Base-by-base conservation (phyloP, 2,329 filamentous ascomycete genomes). In the Simplicillium sp. region DNA sequence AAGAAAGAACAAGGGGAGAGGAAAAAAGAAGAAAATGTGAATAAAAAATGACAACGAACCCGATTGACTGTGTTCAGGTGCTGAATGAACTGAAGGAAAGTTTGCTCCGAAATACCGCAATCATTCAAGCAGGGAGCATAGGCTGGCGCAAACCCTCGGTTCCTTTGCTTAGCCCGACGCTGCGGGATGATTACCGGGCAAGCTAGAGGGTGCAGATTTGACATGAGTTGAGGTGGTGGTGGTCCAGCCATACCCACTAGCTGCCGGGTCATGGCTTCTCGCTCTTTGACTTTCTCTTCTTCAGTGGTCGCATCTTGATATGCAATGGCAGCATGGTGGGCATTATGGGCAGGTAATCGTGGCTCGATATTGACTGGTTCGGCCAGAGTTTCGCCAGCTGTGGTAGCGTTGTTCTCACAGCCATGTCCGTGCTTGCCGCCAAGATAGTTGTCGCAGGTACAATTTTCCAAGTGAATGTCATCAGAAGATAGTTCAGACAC, bases 141-240 rank as follows among this genome's bases (percentile, higher is more conserved):
- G 3, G 62, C 62, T 1, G 54, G 52, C 37, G 64, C 52, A 29
- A 66, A 66, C 1, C 61, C 62, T 4, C 62, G 55, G 7, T 52
- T 47, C n/a, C 55, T 56, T 8, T 50, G 45, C 14, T 55, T 50
- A 2, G 62, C 61, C 36, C 62, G 50, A 1, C 60, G 55, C 44
- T 66, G 62, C 0, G 62, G 62, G 13, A 65, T 46, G n/a, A 63
- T 54, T 14, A 65, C 61, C 2, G 62, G 61, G 16, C 50, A 56
- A 1, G 54, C 49, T 3, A 63, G 29, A 11, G 45, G 45, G 9
- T 39, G 34, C 20, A 6, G 20, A 25, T 25, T 25, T 25, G 20
- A 25, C 20, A 25, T 25, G 3, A 28, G 7, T 1, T 44, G 47
- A 1, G 35, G 34, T 2, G 51, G 51, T 2, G 51, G 51, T 5